These are phyloP conservation scores for Fagus sylvatica DNA, from an alignment of 306 rosid genomes.

Conservation along the genomic window DNA sequence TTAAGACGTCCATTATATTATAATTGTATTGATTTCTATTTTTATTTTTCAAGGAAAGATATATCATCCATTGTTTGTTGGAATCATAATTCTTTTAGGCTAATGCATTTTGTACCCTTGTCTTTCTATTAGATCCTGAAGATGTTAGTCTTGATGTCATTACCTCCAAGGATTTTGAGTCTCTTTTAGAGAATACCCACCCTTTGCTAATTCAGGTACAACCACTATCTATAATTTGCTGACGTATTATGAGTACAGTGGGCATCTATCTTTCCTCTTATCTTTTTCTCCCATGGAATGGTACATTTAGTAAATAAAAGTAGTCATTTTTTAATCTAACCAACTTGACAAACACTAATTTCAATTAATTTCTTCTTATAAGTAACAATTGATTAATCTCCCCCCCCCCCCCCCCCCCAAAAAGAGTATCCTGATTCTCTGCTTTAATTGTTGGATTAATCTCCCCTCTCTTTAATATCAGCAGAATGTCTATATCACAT, in stretches of 20 bases:
- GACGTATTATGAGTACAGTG: conserved; percentile 11
- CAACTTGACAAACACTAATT: neutral
- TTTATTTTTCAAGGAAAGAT: neutral
- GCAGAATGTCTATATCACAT: neutral
- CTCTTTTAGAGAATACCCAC: conserved; percentile 56
- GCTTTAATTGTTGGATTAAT: neutral
- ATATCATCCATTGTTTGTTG: neutral
- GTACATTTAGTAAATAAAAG: neutral
- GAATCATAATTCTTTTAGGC: conserved; percentile 4
- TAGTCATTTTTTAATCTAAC: neutral
- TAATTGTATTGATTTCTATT: neutral
- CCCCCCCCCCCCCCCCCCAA: too few species aligned
- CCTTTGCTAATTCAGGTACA: conserved; percentile 75
- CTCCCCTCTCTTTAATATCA: neutral
- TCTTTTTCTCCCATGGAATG: neutral
- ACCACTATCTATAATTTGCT: conserved; percentile 2
- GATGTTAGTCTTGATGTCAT: conserved; percentile 52
- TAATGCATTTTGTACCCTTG: conserved; percentile 23
- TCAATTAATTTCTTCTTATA: neutral
- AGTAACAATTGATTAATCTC: neutral
- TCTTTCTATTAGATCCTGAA: conserved; percentile 43
- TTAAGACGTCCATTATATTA: conserved; percentile 23
- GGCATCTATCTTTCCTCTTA: neutral
- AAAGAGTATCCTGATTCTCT: neutral
- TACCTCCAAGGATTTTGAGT: conserved; percentile 49